These are phyloP conservation scores for Lumnitzera racemosa DNA, from an alignment of 345 rosid genomes.

Conservation along the genomic window DNA sequence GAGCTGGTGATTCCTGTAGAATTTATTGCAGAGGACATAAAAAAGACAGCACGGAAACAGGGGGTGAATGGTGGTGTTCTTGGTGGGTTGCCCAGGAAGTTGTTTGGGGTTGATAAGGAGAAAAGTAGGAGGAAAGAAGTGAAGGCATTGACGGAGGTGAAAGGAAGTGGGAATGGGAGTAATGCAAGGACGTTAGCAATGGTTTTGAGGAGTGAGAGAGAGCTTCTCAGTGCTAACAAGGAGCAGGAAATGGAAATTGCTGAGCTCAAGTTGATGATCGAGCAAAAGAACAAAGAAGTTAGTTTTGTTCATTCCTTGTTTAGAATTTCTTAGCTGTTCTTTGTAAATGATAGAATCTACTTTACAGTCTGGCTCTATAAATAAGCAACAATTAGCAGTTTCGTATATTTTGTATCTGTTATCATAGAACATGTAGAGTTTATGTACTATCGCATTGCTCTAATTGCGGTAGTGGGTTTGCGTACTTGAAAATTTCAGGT, in stretches of 20 bases:
- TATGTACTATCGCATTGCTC: not conserved
- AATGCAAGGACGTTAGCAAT: slow-evolving; percentile 77
- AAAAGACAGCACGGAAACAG: slow-evolving; percentile 48
- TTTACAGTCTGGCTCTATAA: not conserved
- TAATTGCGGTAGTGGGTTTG: not conserved
- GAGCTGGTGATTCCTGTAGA: slow-evolving; percentile 50
- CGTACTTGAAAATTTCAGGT: slow-evolving; percentile 36
- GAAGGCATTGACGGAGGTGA: slow-evolving; percentile 69
- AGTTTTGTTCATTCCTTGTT: not conserved
- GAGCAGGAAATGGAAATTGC: slow-evolving; percentile 58
- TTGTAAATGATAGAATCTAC: not conserved
- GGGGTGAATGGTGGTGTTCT: slow-evolving; percentile 31
- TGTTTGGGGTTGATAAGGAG: slow-evolving; percentile 47
- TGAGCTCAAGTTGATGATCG: slow-evolving; percentile 42
- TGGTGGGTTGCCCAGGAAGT: slow-evolving; percentile 64
- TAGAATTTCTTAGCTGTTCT: not conserved
- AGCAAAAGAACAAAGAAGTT: slow-evolving; percentile 69
- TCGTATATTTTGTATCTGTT: too few species aligned
- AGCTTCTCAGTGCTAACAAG: slow-evolving; percentile 66
- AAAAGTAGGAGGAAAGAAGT: slow-evolving; percentile 36
- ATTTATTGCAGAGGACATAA: slow-evolving; percentile 58
- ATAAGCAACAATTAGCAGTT: not conserved
- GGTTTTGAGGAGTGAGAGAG: slow-evolving; percentile 89
- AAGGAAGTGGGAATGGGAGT: slow-evolving; percentile 40
- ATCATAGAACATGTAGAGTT: too few species aligned